Evolutionary conservation across 306 rosid genomes (phyloP), one percentile per base, ranked within the genome.

Genomic region (Glycine tomentella): DNA sequence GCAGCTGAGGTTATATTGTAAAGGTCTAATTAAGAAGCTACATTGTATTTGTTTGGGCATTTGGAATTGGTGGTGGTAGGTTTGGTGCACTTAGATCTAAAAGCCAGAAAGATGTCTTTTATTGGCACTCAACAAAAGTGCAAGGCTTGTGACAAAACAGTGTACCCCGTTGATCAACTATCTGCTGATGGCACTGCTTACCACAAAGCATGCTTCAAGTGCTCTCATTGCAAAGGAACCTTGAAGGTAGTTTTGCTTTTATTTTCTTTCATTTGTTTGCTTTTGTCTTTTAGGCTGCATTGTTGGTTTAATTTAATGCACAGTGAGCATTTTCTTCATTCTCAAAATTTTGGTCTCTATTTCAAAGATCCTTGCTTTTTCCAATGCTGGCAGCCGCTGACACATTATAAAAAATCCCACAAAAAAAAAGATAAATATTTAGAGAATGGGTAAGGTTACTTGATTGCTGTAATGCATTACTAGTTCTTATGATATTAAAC

Each of bases 171-270:
- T 15, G 97, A 93, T 85, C 92, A 93, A 84, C 80, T 93, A 16
- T 91, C 97, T 8, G 91, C 94, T 14, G 97, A 93, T 90, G 97
- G 94, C 58, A 48, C 87, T 82, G 81, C 88, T 74, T 92, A 87
- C 68, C 97, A 92, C 48, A 90, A 90, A 80, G 85, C 93, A 57
- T 92, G 97, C 90, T 92, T 92, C 83, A 92, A 89, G 81, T 92
- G 97, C 87, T 76, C 89, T 83, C 97, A 92, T 61, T 90, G 97
- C 90, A 90, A 92, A 82, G 97, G 94, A 65, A 92, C 97, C 46
- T 80, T 92, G 34, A 90, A 92, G 97, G 97, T 92, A 55, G 12
- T 75, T 77, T 34, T 34, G 4, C 38, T 38, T 38, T 46, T 25
- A n/a, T 17, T 52, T 55, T 15, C 33, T 69, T 50, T 76, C 16